Conservation (phyloP, 345 rosid species). For the Arabis hirsuta region DNA sequence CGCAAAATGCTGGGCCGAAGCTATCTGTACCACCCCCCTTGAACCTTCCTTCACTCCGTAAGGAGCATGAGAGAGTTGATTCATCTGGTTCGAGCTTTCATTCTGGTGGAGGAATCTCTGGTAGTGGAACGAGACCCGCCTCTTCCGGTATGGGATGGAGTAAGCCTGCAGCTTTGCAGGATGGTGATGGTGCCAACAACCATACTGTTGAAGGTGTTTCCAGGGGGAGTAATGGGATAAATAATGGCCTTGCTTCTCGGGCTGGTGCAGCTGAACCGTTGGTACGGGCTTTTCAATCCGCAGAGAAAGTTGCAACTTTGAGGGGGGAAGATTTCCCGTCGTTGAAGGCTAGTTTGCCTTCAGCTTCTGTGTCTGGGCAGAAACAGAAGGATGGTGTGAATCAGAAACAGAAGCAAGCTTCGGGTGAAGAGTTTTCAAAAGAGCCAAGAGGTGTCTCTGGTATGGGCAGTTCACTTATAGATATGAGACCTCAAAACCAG, state of each 20-base stretch:
- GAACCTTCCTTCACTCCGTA: slow-evolving; percentile 91
- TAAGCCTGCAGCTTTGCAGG: slow-evolving; percentile 72
- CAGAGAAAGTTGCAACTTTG: slow-evolving; percentile 69
- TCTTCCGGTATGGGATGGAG: slow-evolving; percentile 92
- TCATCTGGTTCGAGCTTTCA: slow-evolving; percentile 61
- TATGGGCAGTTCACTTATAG: slow-evolving; percentile 53
- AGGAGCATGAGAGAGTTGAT: slow-evolving; percentile 90
- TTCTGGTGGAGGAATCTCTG: slow-evolving; percentile 69
- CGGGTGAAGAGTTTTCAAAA: slow-evolving; percentile 49
- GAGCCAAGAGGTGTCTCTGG: slow-evolving; percentile 50
- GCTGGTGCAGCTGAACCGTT: slow-evolving; percentile 49
- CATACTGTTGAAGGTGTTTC: slow-evolving; percentile 52
- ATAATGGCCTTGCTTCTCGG: slow-evolving; percentile 59
- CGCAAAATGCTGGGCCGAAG: slow-evolving; percentile 88
- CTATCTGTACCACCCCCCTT: slow-evolving; percentile 99
- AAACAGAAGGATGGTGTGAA: slow-evolving; percentile 74
- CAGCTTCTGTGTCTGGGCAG: slow-evolving; percentile 55
- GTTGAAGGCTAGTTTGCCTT: slow-evolving; percentile 73
- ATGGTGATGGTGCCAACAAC: slow-evolving; percentile 45
- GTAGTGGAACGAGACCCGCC: slow-evolving; percentile 73
- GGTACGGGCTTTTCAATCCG: slow-evolving; percentile 35
- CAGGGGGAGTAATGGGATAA: slow-evolving; percentile 51
- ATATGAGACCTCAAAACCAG: slow-evolving; percentile 67
- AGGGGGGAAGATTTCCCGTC: slow-evolving; percentile 98
- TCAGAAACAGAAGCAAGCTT: slow-evolving; percentile 68